phyloP scores from a whole-genome alignment of 1,284 basidiomycete genomes.

The Veloboletus limbatus region DNA sequence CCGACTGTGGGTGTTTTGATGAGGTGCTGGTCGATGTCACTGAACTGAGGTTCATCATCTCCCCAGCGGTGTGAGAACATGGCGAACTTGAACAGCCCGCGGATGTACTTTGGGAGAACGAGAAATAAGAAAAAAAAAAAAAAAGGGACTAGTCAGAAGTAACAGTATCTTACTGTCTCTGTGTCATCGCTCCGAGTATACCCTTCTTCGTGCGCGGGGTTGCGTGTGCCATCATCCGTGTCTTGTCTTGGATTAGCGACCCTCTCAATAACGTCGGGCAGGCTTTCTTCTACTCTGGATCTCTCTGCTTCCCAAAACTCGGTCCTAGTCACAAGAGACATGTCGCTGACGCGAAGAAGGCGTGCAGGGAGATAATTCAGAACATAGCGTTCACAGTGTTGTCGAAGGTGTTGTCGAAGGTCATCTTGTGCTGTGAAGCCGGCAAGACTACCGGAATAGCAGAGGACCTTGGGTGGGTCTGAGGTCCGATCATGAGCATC shows the following conservation, averaged over 20 bases:
- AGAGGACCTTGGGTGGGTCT: conserved; percentile 12
- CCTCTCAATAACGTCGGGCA: neutral
- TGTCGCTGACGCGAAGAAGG: conserved; percentile 14
- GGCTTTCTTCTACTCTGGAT: neutral
- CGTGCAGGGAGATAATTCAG: conserved; percentile 15
- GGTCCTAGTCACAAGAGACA: conserved; percentile 7
- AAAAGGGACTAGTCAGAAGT: too few relatives aligned
- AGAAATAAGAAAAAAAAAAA: neutral
- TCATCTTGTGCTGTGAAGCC: neutral
- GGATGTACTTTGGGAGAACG: conserved; percentile 12
- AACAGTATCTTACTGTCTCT: conserved; percentile 7
- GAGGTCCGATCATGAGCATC: neutral
- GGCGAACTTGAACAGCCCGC: conserved; percentile 17
- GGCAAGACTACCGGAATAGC: conserved; percentile 2
- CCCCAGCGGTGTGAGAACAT: conserved; percentile 25
- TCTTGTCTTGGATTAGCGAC: neutral
- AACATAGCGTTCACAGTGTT: conserved; percentile 17
- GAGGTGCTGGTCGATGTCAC: neutral
- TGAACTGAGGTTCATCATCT: conserved; percentile 14
- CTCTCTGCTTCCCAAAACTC: conserved; percentile 16
- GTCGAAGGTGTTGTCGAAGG: conserved; percentile 8
- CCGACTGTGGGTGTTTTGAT: conserved; percentile 2
- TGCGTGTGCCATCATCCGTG: too few relatives aligned
- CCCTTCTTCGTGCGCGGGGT: too few relatives aligned
- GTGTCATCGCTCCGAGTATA: too few relatives aligned